Evolutionary conservation across 805 yeast genomes (phyloP), one percentile per base, ranked within the genome.

Genomic region (Wickerhamomyces chaumierensis): DNA sequence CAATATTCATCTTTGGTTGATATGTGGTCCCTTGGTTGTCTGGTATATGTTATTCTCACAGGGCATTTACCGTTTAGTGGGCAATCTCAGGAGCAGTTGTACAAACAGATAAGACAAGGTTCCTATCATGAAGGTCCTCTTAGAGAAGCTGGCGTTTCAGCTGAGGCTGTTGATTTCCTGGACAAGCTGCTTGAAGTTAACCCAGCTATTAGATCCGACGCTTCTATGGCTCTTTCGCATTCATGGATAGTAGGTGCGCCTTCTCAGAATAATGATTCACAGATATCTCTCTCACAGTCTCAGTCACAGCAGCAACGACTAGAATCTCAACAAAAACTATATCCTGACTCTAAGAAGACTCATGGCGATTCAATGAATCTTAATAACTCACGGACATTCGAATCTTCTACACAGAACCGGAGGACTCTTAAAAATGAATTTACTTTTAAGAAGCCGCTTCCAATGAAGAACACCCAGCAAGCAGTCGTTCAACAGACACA

Each of bases 21-120:
- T 57, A 85, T 92, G 72, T 92, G 99, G 99, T 86, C 96, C 2
- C 69, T 92, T 40, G 99, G 98, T 0, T 92, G 99, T 58, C 62
- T 92, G 20, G 81, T 87, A 1, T 92, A 87, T 62, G 98, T 92
- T 4, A 76, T 90, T 18, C 59, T 92, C 39, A 90, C 98, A 0
- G 90, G 92, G 0, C 96, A 86, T 67, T 65, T 90, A 43, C 99
- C 99, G 7, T 92, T 92, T 57, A 86, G 90, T 56, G 96, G 96
- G 1, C 71, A 79, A 38, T 85, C 96, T 0, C 97, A 90, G 52
- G 88, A 83, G 14, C 82, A 83, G 43, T 63, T 92, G 51, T 84
- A 84, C 59, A 70, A 71, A 41, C 81, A 82, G 49, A 88, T 92
- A 35, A 69, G 73, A 38, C 60, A 68, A 13, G 97, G 96, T 1